Base-by-base conservation (phyloP, 1,284 basidiomycete species). In the Inonotus obliquus region DNA sequence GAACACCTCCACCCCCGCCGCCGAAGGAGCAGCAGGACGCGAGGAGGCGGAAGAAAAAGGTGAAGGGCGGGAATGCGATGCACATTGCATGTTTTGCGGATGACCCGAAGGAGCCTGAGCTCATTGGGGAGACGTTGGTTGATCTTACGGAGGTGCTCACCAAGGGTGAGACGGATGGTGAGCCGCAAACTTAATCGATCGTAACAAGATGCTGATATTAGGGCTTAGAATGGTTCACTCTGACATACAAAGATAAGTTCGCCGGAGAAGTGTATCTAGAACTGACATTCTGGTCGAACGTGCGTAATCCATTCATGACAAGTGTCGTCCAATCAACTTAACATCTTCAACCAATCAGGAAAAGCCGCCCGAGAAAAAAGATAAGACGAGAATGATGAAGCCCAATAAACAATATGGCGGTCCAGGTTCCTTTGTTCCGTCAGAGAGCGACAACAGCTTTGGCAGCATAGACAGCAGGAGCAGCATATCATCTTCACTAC, bases 81-180 rank as follows among this genome's bases (percentile, higher is more conserved):
- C 83, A 82, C 67, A 71, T 99, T 49, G 83, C 89, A 37, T 96
- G 94, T 74, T 99, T 90, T 73, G 96, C 97, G 14, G 96, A 98
- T 73, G 96, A 99, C 74, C 81, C 90, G 57, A 88, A 92, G 65
- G 96, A 99, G 70, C 96, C 97, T 56, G 95, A 96, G 70, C 81
- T 98, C 67, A 96, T 99, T 72, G 97, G 97, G 52, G 96, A 99
- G 73, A 79, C 86, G 1, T 80, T 85, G 47, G 91, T 99, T 1
- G 90, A 96, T 72, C 81, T 99, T 54, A 91, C 91, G 9, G 91
- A 95, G 66, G 96, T 91, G 17, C 76, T 99, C 67, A 93, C 92
- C 65, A 94, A 91, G 73, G 97, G 97, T 54, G 96, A 98, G 74
- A 94, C 94, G 2, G 97, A 99, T 76, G 94, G 95, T 95, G 69